These are phyloP conservation scores for Ilyonectria robusta DNA, from an alignment of 2,329 filamentous ascomycete genomes.

Conservation along the genomic window DNA sequence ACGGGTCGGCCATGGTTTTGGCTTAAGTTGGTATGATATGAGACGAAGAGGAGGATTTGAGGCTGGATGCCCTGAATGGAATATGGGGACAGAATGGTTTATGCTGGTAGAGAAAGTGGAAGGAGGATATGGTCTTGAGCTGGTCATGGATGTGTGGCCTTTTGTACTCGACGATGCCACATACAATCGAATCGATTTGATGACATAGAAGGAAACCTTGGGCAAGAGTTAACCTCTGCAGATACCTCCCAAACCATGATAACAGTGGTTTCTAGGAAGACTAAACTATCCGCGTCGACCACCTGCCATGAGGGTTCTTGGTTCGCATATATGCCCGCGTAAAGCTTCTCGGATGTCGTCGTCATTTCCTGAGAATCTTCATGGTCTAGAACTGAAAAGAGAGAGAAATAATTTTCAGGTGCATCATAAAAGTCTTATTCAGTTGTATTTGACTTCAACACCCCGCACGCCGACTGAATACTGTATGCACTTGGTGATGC, in stretches of 20 bases:
- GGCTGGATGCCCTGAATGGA: not conserved
- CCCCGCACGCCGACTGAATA: too few relatives aligned
- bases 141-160: not conserved
- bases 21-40: not conserved
- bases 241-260: not conserved
- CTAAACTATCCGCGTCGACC: not conserved
- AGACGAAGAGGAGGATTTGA: not conserved
- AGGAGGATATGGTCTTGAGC: not conserved
- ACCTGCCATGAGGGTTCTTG: too few relatives aligned
- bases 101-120: not conserved
- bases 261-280: not conserved
- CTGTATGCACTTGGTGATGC: too few relatives aligned
- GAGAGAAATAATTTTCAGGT: too few relatives aligned
- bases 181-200: not conserved
- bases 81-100: not conserved
- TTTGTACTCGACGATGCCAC: not conserved
- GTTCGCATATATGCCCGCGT: too few relatives aligned
- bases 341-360: too few relatives aligned
- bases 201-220: not conserved
- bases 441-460: not conserved
- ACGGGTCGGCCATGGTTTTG: not conserved
- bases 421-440: too few relatives aligned
- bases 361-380: too few relatives aligned
- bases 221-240: not conserved
- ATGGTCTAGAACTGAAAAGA: too few relatives aligned